A percentile compares a stretch with the other conserved stretches of the same genome.
Evolutionary conservation across 2,329 filamentous ascomycete genomes (phyloP).

Genomic region (Neofusicoccum sp.): DNA sequence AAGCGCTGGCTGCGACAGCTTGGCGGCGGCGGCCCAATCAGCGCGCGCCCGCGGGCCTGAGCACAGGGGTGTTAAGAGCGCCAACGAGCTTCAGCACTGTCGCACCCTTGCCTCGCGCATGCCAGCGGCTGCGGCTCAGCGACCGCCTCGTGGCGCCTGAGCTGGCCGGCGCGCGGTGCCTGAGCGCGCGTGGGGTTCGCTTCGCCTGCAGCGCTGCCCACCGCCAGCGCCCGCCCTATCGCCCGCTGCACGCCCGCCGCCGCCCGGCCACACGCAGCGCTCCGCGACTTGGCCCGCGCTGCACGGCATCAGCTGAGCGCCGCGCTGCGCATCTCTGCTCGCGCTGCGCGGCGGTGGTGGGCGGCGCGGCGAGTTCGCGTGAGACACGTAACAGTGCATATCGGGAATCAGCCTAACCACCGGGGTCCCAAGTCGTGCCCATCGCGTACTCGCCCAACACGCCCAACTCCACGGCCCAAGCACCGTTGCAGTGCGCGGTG

Average conservation of each 20-base stretch:
- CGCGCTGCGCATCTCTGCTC: background rate
- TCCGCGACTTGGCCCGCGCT: background rate
- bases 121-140: conserved; percentile 12
- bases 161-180: background rate
- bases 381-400: conserved; percentile 18
- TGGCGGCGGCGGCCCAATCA: background rate
- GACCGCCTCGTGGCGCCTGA: conserved; percentile 5
- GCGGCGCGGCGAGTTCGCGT: conserved; percentile 12
- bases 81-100: conserved; percentile 14
- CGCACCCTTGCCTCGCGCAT: background rate
- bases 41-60: background rate
- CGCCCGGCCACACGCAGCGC: conserved; percentile 5
- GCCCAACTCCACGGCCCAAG: conserved; percentile 32
- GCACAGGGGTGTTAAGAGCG: background rate
- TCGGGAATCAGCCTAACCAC: conserved; percentile 28
- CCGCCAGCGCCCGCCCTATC: background rate
- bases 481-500: conserved; percentile 34
- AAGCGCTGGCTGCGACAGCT: conserved; percentile 16
- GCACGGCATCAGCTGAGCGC: conserved; percentile 6
- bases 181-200: background rate
- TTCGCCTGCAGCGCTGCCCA: background rate
- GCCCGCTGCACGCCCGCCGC: background rate
- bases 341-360: background rate
- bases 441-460: conserved; percentile 40
- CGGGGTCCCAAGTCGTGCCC: conserved; percentile 36